A percentile compares a stretch with the other conserved stretches of the same genome.
Evolutionary conservation across 306 rosid species (phyloP).

Genomic region (Vigna mungo): DNA sequence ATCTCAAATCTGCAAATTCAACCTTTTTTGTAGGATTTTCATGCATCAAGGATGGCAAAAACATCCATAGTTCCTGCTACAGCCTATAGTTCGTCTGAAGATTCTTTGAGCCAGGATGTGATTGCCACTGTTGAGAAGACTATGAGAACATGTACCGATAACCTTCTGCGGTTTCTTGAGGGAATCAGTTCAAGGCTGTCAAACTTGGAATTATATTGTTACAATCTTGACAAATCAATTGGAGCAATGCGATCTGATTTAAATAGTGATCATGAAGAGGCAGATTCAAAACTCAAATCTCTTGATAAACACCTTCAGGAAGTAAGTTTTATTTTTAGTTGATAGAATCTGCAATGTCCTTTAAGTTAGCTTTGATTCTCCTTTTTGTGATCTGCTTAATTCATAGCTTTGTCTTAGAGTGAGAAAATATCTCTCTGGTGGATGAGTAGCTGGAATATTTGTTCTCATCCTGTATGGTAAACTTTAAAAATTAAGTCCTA

Average conservation of each 20-base stretch:
- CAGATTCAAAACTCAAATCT: slow-evolving; percentile 76
- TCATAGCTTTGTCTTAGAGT: background rate
- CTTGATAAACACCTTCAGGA: slow-evolving; percentile 86
- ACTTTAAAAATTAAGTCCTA: background rate
- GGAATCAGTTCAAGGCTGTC: slow-evolving; percentile 90
- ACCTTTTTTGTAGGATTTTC: slow-evolving; percentile 61
- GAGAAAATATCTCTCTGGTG: slow-evolving; percentile 3
- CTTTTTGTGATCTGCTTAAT: slow-evolving; percentile 3
- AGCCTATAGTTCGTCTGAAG: slow-evolving; percentile 63
- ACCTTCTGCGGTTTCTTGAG: slow-evolving; percentile 83
- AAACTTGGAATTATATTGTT: slow-evolving; percentile 87
- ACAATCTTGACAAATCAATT: slow-evolving; percentile 88
- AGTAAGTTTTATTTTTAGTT: slow-evolving; percentile 55
- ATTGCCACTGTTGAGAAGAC: slow-evolving; percentile 78
- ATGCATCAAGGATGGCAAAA: slow-evolving; percentile 62
- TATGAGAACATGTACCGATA: slow-evolving; percentile 81
- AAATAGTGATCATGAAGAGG: slow-evolving; percentile 74
- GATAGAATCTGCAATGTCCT: slow-evolving; percentile 2
- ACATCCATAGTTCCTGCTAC: slow-evolving; percentile 60
- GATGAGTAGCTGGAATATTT: background rate
- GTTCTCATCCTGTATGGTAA: slow-evolving; percentile 11
- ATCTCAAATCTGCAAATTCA: background rate
- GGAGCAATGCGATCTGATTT: slow-evolving; percentile 92
- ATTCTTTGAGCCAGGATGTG: slow-evolving; percentile 65
- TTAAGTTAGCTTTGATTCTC: slow-evolving; percentile 4